Evolutionary conservation across 129 eudicot genomes (phyloP).

Genomic region (Lactuca saligna): DNA sequence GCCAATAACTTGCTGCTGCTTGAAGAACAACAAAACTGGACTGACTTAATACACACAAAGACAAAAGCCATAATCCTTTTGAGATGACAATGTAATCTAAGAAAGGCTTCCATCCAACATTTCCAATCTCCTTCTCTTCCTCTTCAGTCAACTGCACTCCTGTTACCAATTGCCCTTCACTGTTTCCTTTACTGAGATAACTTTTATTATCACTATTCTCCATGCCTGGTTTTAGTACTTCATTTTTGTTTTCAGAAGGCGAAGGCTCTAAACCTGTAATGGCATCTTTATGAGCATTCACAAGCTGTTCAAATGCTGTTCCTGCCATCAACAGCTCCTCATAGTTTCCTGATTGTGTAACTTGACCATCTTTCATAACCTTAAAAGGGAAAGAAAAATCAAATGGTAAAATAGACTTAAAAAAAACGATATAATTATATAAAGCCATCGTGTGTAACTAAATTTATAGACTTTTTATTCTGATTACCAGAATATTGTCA

Average conservation of each 20-base stretch:
- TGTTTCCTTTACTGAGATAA: constrained; percentile 32
- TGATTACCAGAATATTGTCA: constrained; percentile 68
- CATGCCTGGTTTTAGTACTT: constrained; percentile 1
- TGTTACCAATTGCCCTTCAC: constrained; percentile 33
- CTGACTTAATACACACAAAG: constrained; percentile 30
- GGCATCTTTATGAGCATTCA: constrained; percentile 62
- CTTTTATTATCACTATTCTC: constrained; percentile 4
- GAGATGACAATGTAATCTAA: constrained; percentile 53
- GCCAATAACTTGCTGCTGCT: constrained; percentile 72
- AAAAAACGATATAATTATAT: not conserved
- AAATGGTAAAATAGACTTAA: not conserved
- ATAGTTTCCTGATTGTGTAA: constrained; percentile 70
- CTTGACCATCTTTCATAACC: constrained; percentile 70
- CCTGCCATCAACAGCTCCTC: constrained; percentile 56
- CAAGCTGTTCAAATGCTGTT: constrained; percentile 65
- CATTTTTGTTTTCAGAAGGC: constrained; percentile 16
- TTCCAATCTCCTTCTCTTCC: constrained; percentile 56
- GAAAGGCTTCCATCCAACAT: constrained; percentile 59
- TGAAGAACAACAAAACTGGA: constrained; percentile 49
- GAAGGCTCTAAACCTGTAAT: constrained; percentile 43
- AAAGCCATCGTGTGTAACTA: not conserved
- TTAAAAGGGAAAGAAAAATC: constrained; percentile 12
- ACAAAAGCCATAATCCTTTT: constrained; percentile 32
- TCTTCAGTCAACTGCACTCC: constrained; percentile 66
- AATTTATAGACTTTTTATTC: constrained; percentile 1